phyloP scores from a whole-genome alignment of 2,329 filamentous ascomycete genomes.

The Fusarium musae region DNA sequence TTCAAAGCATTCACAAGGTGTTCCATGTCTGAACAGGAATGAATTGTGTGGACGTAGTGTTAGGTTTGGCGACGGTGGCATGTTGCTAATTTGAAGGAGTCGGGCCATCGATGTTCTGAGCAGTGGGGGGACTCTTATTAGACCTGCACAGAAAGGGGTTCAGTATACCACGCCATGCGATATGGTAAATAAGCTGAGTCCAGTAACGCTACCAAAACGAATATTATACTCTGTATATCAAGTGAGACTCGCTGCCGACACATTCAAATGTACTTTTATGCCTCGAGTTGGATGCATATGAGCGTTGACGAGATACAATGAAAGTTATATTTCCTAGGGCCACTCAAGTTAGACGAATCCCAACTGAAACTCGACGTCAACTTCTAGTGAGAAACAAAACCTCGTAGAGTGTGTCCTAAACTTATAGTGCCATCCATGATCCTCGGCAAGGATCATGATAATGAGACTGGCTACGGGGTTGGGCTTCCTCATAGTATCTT shows the following conservation, averaged over 20 bases:
- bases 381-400: background rate
- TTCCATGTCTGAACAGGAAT: background rate
- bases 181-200: constrained; percentile 2
- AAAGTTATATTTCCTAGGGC: no score
- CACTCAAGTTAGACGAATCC: background rate
- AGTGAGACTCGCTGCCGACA: background rate
- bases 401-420: background rate
- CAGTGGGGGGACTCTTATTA: constrained; percentile 21
- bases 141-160: constrained; percentile 9
- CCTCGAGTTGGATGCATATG: background rate
- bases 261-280: background rate
- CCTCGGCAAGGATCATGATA: background rate
- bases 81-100: constrained; percentile 7
- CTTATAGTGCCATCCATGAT: background rate
- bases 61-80: constrained; percentile 4
- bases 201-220: background rate
- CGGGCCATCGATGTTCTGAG: background rate
- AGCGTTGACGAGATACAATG: background rate
- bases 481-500: background rate
- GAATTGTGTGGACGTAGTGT: background rate
- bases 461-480: background rate
- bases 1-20: background rate
- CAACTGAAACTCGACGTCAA: background rate
- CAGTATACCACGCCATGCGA: constrained; percentile 22
- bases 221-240: background rate